A percentile compares a stretch with the other conserved stretches of the same genome.
These are phyloP conservation scores for Suillus plorans DNA, from an alignment of 768 basidiomycete genomes.

Conservation along the genomic window DNA sequence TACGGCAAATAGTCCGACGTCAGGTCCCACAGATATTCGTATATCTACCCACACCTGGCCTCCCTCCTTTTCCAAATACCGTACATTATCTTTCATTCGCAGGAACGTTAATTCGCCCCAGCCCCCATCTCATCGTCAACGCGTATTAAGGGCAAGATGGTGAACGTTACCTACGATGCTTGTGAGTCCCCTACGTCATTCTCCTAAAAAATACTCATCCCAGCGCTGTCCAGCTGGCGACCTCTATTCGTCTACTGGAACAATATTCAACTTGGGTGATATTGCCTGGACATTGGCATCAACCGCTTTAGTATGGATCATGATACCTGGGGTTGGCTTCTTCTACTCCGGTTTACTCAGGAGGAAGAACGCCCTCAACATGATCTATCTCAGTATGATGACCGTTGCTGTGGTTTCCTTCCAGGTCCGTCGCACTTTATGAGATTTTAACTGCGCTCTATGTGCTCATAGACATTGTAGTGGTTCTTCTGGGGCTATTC, in stretches of 20 bases:
- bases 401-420: constrained; percentile 79
- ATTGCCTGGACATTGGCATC: constrained; percentile 70
- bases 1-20: constrained; percentile 9
- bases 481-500: constrained; percentile 99
- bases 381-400: constrained; percentile 82
- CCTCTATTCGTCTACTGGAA: constrained; percentile 28
- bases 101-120: background rate
- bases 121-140: background rate
- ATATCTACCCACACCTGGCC: constrained; percentile 15
- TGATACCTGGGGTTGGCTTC: constrained; percentile 84
- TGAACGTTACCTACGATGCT: constrained; percentile 43
- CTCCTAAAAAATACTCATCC: background rate
- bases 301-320: constrained; percentile 81
- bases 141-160: constrained; percentile 28
- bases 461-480: constrained; percentile 36
- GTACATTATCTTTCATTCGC: constrained; percentile 2
- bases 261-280: constrained; percentile 59
- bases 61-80: background rate
- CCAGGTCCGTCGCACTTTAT: constrained; percentile 51
- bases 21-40: constrained; percentile 21
- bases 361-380: constrained; percentile 90
- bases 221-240: constrained; percentile 35
- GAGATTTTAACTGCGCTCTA: background rate
- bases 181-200: constrained; percentile 29
- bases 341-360: constrained; percentile 91